A percentile compares a stretch with the other conserved stretches of the same genome.
Evolutionary conservation across 2,329 filamentous ascomycete species (phyloP).

Genomic region (Claviceps humidiphila): DNA sequence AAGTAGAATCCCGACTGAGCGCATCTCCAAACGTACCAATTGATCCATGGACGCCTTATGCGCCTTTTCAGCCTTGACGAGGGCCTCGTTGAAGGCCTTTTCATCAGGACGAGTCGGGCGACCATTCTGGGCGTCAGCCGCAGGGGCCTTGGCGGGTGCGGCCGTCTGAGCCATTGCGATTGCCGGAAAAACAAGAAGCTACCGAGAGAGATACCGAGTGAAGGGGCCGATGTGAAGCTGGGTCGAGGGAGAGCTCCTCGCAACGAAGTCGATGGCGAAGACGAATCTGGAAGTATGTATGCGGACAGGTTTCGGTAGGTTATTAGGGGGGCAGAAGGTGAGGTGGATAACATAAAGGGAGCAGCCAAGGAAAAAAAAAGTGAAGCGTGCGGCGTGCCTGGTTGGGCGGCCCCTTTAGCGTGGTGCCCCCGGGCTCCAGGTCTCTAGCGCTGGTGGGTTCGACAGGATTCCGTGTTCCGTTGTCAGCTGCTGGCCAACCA

Average conservation of each 20-base stretch:
- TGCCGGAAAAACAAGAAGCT: constrained; percentile 6
- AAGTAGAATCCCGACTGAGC: neutral
- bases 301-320: neutral
- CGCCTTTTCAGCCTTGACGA: constrained; percentile 76
- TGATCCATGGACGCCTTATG: constrained; percentile 61
- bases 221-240: constrained; percentile 10
- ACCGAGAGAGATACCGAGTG: constrained; percentile 5
- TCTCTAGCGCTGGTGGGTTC: neutral
- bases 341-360: neutral
- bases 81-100: constrained; percentile 64
- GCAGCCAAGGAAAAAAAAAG: neutral
- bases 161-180: constrained; percentile 32
- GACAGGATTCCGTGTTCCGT: neutral
- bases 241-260: constrained; percentile 4
- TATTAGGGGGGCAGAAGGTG: neutral
- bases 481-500: no score
- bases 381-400: neutral
- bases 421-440: neutral
- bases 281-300: neutral
- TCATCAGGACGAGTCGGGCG: constrained; percentile 83
- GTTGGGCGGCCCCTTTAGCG: neutral
- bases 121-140: constrained; percentile 27
- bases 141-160: constrained; percentile 29
- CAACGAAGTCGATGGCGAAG: constrained; percentile 1
- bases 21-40: constrained; percentile 21